Evolutionary conservation across 345 rosid species (phyloP).

Genomic region (Turnera subulata): DNA sequence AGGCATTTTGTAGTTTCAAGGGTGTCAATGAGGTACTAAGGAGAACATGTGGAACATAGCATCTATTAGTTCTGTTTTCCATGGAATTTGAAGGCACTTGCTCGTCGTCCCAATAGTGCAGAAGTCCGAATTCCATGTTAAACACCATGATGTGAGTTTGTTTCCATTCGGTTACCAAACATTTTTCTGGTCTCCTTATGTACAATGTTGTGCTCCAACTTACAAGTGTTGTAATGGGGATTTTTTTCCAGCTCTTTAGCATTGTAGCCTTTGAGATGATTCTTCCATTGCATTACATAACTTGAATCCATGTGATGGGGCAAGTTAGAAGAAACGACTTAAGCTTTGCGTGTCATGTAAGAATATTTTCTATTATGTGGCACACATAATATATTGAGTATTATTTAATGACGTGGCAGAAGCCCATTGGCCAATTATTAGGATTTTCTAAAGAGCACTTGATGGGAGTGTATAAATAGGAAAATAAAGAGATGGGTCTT

Average conservation of each 20-base stretch:
- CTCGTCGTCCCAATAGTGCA: not conserved
- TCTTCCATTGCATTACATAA: not conserved
- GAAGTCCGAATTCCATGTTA: constrained; percentile 24
- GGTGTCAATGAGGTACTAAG: constrained; percentile 5
- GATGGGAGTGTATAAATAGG: no score
- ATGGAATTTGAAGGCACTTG: constrained; percentile 9
- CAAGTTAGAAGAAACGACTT: no score
- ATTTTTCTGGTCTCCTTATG: not conserved
- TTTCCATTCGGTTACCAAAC: constrained; percentile 20
- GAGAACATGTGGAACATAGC: not conserved
- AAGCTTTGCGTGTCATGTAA: no score
- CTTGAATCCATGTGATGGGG: not conserved
- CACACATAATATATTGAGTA: no score
- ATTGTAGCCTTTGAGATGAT: not conserved
- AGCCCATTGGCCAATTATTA: no score
- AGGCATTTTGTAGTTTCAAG: constrained; percentile 9
- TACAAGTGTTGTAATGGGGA: not conserved
- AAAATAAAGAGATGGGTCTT: no score
- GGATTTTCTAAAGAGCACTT: no score
- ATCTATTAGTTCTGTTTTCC: constrained; percentile 9
- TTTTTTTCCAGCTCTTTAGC: not conserved
- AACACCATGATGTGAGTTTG: constrained; percentile 13
- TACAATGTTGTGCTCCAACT: constrained; percentile 5
- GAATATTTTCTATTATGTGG: no score
- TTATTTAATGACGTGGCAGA: no score